Base-by-base conservation (phyloP, 306 rosid species). In the Corylus americana region DNA sequence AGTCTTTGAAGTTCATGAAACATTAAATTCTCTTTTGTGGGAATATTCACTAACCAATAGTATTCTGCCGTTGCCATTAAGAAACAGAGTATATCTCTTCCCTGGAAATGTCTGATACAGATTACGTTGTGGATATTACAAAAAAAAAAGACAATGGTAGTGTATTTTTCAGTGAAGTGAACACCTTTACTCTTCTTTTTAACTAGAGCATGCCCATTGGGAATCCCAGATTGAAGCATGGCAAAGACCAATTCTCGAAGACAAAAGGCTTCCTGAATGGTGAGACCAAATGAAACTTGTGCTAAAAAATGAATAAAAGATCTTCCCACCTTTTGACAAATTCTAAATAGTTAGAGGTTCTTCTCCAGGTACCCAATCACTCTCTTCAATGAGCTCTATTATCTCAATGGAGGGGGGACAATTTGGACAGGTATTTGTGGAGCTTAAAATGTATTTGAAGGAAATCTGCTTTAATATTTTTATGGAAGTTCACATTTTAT, bases 201-300 rank as follows among this genome's bases (percentile, higher is more conserved):
- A 74, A 71, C 27, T 78, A 94, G 98, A 77, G 77, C 95, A 94
- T 78, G 70, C 72, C 51, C 84, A 80, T 49, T 94, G 98, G 98
- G 98, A 94, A 86, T 82, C 91, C 53, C 91, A 94, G 83, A 90
- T 94, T 35, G 97, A 91, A 82, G 93, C 91, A 73, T 94, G 97
- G 98, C 98, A 94, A 91, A 90, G 89, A 81, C 95, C 98, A 48
- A 74, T 94, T 84, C 89, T 94, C 57, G 92, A 91, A 74, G 98
- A 94, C 88, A 85, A 94, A 87, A 91, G 97, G 72, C 78, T 91
- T 86, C 98, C 98, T 69, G 94, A 94, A 85, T 94, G 98, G 98
- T 92, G 86, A 79, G 90, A 81, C 79, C 81, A 18, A 68, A 27
- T 74, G 39, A 51, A 57, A 78, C 58, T 77, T 81, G 76, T 55